phyloP scores from a whole-genome alignment of 2,329 filamentous ascomycete species.

The Colletotrichum sp. region DNA sequence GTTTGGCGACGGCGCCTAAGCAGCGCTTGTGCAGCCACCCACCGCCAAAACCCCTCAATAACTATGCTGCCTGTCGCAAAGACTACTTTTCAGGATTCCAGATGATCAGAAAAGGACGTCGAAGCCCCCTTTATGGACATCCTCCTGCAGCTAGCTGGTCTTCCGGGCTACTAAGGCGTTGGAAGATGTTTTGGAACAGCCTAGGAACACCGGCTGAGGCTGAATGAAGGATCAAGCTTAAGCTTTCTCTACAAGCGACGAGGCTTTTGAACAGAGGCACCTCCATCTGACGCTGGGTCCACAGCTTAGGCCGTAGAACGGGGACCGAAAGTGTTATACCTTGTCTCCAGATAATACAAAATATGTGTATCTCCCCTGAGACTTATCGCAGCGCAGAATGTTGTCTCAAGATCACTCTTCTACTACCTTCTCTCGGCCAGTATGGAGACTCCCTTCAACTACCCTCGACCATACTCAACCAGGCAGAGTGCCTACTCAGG shows the following conservation, averaged over 20 bases:
- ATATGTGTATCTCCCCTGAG: background rate
- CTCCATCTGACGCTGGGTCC: background rate
- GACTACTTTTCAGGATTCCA: background rate
- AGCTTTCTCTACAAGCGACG: background rate
- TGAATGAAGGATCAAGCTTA: background rate
- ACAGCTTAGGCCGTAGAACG: background rate
- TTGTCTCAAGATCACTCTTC: background rate
- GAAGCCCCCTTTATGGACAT: background rate
- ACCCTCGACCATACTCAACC: background rate
- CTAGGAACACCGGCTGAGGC: background rate
- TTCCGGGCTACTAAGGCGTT: background rate
- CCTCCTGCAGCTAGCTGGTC: background rate
- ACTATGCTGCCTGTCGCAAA: background rate
- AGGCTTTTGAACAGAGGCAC: background rate
- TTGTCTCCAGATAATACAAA: background rate
- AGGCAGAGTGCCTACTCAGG: background rate
- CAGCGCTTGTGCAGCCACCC: background rate
- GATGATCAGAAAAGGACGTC: background rate
- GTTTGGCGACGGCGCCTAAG: background rate
- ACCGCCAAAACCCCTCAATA: background rate
- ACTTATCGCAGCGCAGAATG: background rate
- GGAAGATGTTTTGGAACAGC: background rate
- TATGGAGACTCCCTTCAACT: background rate
- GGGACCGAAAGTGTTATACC: background rate
- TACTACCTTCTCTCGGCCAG: background rate